Evolutionary conservation across 202 grass and related monocot species (phyloP), one percentile per base, ranked within the genome.

Genomic region (Panicum virgatum): DNA sequence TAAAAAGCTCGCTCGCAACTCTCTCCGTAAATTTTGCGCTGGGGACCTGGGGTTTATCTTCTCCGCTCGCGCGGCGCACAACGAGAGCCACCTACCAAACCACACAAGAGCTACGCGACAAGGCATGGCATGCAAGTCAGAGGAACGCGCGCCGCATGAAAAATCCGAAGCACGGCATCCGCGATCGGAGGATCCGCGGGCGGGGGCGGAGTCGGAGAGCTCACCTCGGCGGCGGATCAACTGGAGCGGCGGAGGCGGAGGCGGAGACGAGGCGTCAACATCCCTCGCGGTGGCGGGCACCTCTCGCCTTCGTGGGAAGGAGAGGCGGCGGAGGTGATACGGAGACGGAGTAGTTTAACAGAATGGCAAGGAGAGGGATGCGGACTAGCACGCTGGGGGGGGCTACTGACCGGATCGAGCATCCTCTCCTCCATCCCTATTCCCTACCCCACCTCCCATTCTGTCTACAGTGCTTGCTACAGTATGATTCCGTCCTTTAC

Each of bases 181-280:
- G 73, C 50, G 67, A 78, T 78, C 56, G 22, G 37, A 20, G 53
- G 19, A 50, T 2, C 26, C 61, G 19, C 9, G 7, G 13, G 13
- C 65, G n/a, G 36, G 61, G 15, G 25, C 0, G 73, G 80, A 72
- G 9, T 5, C 4, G 66, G 85, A 78, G 16, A 26, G 73, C 68
- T 84, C 80, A 88, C 86, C 86, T 80, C 79, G 37, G 19, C 44
- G 39, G 57, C 25, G 83, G 65, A 82, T 90, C 79, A 90, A 43
- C 7, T 26, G 78, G 73, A 86, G 78, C 64, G 36, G 87, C n/a
- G 70, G 70, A 73, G 69, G 75, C 67, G 69, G 69, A 73, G 69
- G 0, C 62, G 82, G n/a, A 19, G 87, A 45, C 61, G 52, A 57
- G 47, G 62, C 63, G 36, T 79, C 66, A 37, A 81, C 81, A 54